These are phyloP conservation scores for Arthrocladium fulminans DNA, from an alignment of 2,329 filamentous ascomycete genomes.

Conservation along the genomic window DNA sequence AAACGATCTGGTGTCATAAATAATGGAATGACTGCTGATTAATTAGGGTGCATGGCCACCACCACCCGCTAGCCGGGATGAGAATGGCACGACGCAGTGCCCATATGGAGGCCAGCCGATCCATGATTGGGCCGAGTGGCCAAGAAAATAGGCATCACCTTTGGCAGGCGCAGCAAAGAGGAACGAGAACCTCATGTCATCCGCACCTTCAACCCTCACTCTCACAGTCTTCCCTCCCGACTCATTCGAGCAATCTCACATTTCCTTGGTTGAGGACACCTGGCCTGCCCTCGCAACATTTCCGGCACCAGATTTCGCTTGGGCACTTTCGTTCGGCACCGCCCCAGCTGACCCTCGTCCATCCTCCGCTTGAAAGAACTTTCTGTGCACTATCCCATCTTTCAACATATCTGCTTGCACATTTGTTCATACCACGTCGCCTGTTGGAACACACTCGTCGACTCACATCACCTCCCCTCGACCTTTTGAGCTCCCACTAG, in stretches of 20 bases:
- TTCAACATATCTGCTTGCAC: constrained; percentile 6
- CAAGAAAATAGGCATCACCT: constrained; percentile 8
- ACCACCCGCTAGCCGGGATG: background rate
- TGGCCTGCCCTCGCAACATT: constrained; percentile 2
- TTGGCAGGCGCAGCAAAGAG: constrained; percentile 6
- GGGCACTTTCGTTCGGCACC: constrained; percentile 7
- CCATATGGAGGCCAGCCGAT: background rate
- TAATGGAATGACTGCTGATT: constrained; percentile 5
- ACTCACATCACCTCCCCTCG: background rate
- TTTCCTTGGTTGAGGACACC: constrained; percentile 1
- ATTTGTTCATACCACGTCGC: constrained; percentile 11
- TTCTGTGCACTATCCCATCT: constrained; percentile 2
- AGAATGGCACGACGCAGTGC: background rate
- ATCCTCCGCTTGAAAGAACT: background rate
- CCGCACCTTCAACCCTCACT: constrained; percentile 3
- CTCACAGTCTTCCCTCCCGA: constrained; percentile 2
- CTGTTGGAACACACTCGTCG: background rate
- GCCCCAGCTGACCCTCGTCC: constrained; percentile 3
- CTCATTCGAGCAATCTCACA: constrained; percentile 7
- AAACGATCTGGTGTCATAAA: background rate
- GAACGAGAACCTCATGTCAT: constrained; percentile 5
- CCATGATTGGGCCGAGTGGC: background rate
- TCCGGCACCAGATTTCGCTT: constrained; percentile 1
- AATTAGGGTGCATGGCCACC: background rate
- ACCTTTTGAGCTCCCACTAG: background rate